Conservation (phyloP, 352 stramenopile species). For the Pythium rishiriense region DNA sequence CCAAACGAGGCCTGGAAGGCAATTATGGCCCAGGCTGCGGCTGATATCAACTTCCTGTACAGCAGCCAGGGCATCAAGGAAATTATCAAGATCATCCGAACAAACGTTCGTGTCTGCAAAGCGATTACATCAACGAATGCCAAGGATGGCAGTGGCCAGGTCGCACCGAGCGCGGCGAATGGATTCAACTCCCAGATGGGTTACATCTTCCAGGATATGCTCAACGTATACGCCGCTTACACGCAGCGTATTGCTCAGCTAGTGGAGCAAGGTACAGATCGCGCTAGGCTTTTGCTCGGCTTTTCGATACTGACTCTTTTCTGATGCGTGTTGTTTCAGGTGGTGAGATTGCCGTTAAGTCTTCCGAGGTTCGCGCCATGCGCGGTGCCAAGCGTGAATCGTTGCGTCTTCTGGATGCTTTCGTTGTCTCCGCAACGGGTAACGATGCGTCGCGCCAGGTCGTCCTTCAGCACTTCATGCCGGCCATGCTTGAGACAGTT, state of each 20-base stretch:
- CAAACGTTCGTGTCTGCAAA: conserved; percentile 96
- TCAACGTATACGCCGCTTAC: conserved; percentile 99
- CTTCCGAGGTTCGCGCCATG: conserved; percentile 92
- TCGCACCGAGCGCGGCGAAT: conserved; percentile 63
- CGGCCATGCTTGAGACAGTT: conserved; percentile 96
- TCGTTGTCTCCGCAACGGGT: conserved; percentile 88
- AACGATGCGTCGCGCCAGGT: conserved; percentile 76
- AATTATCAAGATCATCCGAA: conserved; percentile 98
- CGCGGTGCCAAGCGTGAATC: conserved; percentile 97
- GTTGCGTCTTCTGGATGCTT: conserved; percentile 95
- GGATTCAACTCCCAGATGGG: conserved; percentile 98
- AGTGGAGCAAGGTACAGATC: conserved; percentile 62
- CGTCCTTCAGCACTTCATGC: conserved; percentile 94
- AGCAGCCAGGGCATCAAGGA: conserved; percentile 80
- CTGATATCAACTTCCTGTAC: conserved; percentile 82
- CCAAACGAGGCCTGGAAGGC: conserved; percentile 92
- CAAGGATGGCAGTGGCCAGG: conserved; percentile 25
- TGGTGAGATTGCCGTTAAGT: conserved; percentile 94
- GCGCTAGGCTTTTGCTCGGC: too few species aligned
- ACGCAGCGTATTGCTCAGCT: conserved; percentile 94
- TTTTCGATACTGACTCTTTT: not conserved
- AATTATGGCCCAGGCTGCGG: conserved; percentile 77
- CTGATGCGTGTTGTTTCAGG: conserved; percentile 32
- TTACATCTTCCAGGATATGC: conserved; percentile 98
- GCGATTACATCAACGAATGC: conserved; percentile 57